Evolutionary conservation across 495 filamentous ascomycete genomes (phyloP), one percentile per base, ranked within the genome.

Genomic region (Hapsidospora chrysogenum): DNA sequence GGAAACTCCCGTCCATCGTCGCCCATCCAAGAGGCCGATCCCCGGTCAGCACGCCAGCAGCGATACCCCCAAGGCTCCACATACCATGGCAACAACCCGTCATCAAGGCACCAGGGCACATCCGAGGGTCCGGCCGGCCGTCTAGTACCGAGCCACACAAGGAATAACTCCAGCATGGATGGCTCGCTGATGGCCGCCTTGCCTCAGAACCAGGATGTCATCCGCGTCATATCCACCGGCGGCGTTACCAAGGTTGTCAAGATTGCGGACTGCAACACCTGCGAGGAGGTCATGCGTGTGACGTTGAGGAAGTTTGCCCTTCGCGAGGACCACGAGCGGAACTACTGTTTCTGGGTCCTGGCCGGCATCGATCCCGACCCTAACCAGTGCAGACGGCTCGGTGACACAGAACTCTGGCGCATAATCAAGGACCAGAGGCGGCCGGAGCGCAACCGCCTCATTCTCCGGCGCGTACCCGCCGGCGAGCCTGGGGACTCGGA

Each of bases 161-260:
- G 72, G 37, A 74, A 74, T 35, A 76, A 76, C 45, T 73, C 74
- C 21, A 86, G 79, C 49, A 64, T 84, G 39, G 84, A 94, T 47
- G 77, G 74, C 34, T 70, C 83, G 28, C 72, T 82, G 21, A 85
- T 92, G 64, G 77, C 80, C 21, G 69, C 76, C 36, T 63, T 93
- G 35, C 85, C 84, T 17, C 62, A 67, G 26, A 78, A 82, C 47
- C 76, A 83, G 47, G 75, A 81, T 27, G 71, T 92, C 33, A 89
- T 95, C 40, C 72, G 84, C 27, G 80, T 96, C 25, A 94, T 96
- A 46, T 92, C 86, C 40, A 81, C 76, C 18, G 83, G 78, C 29
- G 80, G 84, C n/a, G 75, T 80, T 38, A 92, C 85, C 20, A 85
- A 86, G 52, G 85, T 93, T 5, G 70, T 96, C 36, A 81, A 85